These are phyloP conservation scores for Xylaria sp. DNA, from an alignment of 2,329 filamentous ascomycete genomes.

Conservation along the genomic window DNA sequence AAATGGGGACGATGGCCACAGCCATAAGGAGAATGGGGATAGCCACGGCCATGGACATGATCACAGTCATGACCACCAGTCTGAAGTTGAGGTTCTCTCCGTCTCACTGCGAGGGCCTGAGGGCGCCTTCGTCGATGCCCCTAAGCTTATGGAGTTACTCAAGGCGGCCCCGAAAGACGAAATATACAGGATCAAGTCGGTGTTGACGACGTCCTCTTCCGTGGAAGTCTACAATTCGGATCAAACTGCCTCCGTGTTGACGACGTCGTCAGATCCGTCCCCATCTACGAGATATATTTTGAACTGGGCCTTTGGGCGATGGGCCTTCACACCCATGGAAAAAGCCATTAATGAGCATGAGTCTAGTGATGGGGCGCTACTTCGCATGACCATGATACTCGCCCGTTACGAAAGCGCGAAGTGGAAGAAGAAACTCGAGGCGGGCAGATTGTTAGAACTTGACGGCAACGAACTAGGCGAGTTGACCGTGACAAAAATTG, in stretches of 20 bases:
- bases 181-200: slow-evolving; percentile 90
- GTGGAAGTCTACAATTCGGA: slow-evolving; percentile 55
- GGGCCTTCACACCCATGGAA: slow-evolving; percentile 79
- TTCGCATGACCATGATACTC: slow-evolving; percentile 78
- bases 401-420: slow-evolving; percentile 75
- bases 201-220: slow-evolving; percentile 56
- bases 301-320: slow-evolving; percentile 97
- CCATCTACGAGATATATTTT: slow-evolving; percentile 73
- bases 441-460: slow-evolving; percentile 58
- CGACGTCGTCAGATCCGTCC: slow-evolving; percentile 31
- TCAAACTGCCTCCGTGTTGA: slow-evolving; percentile 47
- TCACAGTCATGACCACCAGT: slow-evolving; percentile 74
- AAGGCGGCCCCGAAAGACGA: slow-evolving; percentile 84
- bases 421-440: slow-evolving; percentile 76
- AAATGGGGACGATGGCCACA: slow-evolving; percentile 44
- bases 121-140: slow-evolving; percentile 55
- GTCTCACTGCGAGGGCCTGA: slow-evolving; percentile 64
- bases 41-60: too few species aligned
- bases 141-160: slow-evolving; percentile 71
- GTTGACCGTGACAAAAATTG: slow-evolving; percentile 58
- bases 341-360: slow-evolving; percentile 53
- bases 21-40: neutral
- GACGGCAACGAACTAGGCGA: slow-evolving; percentile 53
- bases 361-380: slow-evolving; percentile 58
- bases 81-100: slow-evolving; percentile 91